Evolutionary conservation across 257 asterid genomes (phyloP).

Genomic region (Fraxinus excelsior): DNA sequence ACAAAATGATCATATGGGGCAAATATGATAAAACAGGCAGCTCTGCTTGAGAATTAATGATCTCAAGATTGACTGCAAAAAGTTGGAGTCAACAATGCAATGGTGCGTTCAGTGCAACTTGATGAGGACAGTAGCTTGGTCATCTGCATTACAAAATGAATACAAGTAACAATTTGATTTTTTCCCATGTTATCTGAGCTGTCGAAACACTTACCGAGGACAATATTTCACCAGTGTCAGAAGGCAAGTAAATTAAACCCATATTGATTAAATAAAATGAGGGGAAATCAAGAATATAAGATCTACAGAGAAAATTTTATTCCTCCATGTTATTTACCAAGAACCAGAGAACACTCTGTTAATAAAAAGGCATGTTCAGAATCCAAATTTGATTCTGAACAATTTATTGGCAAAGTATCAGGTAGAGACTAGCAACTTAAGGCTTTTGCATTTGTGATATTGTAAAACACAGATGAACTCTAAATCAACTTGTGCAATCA

Average conservation of each 20-base stretch:
- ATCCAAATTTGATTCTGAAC: slow-evolving; percentile 12
- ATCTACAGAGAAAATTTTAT: not conserved
- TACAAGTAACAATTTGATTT: not conserved
- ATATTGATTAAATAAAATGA: not conserved
- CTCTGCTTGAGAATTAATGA: slow-evolving; percentile 2
- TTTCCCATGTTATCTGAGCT: not conserved
- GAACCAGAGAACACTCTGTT: not conserved
- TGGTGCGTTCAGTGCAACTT: not conserved
- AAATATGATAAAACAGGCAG: not conserved
- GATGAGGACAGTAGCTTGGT: not conserved
- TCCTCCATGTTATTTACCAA: not conserved
- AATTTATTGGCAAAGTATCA: slow-evolving; percentile 4
- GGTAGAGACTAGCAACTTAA: not conserved
- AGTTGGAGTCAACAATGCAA: not conserved
- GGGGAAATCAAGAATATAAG: not conserved
- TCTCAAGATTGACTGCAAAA: slow-evolving; percentile 7
- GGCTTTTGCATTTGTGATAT: not conserved
- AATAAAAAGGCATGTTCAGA: not conserved
- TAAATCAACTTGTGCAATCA: slow-evolving; percentile 8
- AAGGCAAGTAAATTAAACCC: slow-evolving; percentile 1
- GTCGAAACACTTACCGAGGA: not conserved
- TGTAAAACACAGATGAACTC: not conserved
- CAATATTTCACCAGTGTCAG: not conserved
- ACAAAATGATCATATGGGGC: slow-evolving; percentile 12
- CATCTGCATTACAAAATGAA: not conserved